Conservation (phyloP, 495 filamentous ascomycete species). For the Daldinia caldariorum region DNA sequence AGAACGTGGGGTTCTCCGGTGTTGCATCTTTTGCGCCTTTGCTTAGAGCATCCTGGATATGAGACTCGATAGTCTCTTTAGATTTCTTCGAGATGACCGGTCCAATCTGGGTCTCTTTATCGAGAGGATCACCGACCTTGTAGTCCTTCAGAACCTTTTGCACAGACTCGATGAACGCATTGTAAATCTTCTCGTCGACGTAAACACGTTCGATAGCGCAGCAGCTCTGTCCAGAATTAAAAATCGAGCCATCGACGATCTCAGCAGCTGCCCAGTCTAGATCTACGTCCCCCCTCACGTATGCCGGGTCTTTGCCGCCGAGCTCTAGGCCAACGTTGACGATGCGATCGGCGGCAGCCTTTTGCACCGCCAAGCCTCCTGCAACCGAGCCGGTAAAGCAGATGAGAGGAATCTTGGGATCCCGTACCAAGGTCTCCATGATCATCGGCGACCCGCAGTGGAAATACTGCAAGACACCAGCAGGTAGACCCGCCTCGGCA, state of each 20-base stretch:
- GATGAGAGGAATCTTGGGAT: conserved; percentile 76
- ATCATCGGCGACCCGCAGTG: conserved; percentile 79
- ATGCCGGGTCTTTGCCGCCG: conserved; percentile 93
- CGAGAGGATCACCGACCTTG: conserved; percentile 85
- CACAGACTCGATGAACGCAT: conserved; percentile 77
- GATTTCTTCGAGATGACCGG: conserved; percentile 86
- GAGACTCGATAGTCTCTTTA: conserved; percentile 76
- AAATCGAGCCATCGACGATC: conserved; percentile 91
- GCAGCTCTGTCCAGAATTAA: conserved; percentile 97
- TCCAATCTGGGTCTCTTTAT: conserved; percentile 81
- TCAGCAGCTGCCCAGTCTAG: conserved; percentile 89
- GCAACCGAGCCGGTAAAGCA: conserved; percentile 96
- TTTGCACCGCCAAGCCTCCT: conserved; percentile 85
- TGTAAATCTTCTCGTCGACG: conserved; percentile 84
- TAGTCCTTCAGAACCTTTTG: conserved; percentile 87
- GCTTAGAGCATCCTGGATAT: conserved; percentile 83
- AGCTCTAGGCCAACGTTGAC: conserved; percentile 88
- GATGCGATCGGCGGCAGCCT: conserved; percentile 79
- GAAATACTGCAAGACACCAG: conserved; percentile 86
- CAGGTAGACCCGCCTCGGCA: conserved; percentile 76
- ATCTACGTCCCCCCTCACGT: conserved; percentile 86
- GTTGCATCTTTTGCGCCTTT: conserved; percentile 88
- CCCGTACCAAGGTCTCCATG: conserved; percentile 77
- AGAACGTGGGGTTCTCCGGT: conserved; percentile 80
- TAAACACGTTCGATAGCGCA: conserved; percentile 94